Evolutionary conservation across 2,329 filamentous ascomycete species (phyloP), one percentile per base, ranked within the genome.

Genomic region (Apiospora aurea): DNA sequence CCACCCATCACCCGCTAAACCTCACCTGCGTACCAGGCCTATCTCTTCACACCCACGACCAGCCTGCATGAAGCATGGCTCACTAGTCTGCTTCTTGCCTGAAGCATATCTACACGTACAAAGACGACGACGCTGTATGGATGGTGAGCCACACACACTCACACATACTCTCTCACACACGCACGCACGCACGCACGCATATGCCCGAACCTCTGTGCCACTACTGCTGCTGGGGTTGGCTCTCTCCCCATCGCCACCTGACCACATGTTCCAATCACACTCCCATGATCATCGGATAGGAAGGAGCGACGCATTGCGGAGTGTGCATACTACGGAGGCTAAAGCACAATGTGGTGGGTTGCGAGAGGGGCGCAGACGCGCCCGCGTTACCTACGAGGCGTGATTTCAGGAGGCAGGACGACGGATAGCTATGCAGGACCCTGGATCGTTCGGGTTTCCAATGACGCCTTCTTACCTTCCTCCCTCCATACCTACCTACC

Each of bases 231-330:
- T 13, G 16, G 29, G 53, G 18, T 11, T 11, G 53, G 29, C 38
- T 61, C 53, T 61, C 53, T 61, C 51, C 29, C 43, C 67, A 29
- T 47, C 44, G 67, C 57, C 61, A 67, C 61, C 61, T 67, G 61
- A 67, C 61, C 61, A 67, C 61, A 24, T 67, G 61, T 67, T 21
- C 61, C 61, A 67, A 67, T 67, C 49, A 51, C 49, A 51, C 49
- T 26, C 49, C 49, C n/a, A 51, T 51, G 49, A 51, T 51, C 49
- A 51, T 26, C n/a, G n/a, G 49, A 51, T 10, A 51, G 49, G 49
- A 51, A 51, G 49, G 49, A 51, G 57, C 57, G 34, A 64, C 41
- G 57, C 34, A 64, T 64, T 34, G 53, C 34, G 57, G 57, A 64
- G 57, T 64, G 57, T 64, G 57, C 53, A 61, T 61, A 61, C 29